A percentile compares a stretch with the other conserved stretches of the same genome.
These are phyloP conservation scores for Dioscorea dumetorum DNA, from an alignment of 106 monocot genomes.

Conservation along the genomic window DNA sequence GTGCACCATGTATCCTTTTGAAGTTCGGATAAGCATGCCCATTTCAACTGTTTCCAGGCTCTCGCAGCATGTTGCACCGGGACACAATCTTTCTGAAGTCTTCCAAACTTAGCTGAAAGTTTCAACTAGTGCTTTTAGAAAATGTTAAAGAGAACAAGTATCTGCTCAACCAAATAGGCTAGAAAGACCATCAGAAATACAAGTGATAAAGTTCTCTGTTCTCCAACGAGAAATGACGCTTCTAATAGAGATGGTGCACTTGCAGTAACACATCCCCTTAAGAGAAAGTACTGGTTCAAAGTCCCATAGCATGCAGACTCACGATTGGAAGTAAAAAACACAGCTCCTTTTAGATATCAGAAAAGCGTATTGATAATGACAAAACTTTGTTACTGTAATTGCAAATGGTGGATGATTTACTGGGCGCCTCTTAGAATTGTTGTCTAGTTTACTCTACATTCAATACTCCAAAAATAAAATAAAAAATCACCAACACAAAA, in stretches of 20 bases:
- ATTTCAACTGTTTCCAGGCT: conserved; percentile 7
- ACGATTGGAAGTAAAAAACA: too few species aligned
- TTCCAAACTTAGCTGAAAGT: conserved; percentile 56
- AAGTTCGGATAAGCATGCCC: not conserved
- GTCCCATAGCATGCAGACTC: too few species aligned
- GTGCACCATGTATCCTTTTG: too few species aligned
- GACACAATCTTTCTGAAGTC: conserved; percentile 56
- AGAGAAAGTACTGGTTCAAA: not conserved
- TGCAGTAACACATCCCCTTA: not conserved
- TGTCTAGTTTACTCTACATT: too few species aligned
- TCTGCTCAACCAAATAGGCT: not conserved
- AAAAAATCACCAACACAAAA: too few species aligned
- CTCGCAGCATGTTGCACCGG: conserved; percentile 53
- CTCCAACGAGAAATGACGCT: not conserved
- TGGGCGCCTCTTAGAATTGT: too few species aligned
- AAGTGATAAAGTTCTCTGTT: not conserved
- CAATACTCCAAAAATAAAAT: too few species aligned
- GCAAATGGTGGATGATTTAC: too few species aligned
- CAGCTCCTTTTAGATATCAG: too few species aligned
- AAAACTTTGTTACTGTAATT: too few species aligned
- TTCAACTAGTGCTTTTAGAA: not conserved
- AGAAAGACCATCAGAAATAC: not conserved
- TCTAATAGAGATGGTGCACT: not conserved
- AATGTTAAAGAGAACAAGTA: not conserved
- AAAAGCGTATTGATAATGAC: too few species aligned